Base-by-base conservation (phyloP, 1,139 yeast species). In the Candida neerlandica region DNA sequence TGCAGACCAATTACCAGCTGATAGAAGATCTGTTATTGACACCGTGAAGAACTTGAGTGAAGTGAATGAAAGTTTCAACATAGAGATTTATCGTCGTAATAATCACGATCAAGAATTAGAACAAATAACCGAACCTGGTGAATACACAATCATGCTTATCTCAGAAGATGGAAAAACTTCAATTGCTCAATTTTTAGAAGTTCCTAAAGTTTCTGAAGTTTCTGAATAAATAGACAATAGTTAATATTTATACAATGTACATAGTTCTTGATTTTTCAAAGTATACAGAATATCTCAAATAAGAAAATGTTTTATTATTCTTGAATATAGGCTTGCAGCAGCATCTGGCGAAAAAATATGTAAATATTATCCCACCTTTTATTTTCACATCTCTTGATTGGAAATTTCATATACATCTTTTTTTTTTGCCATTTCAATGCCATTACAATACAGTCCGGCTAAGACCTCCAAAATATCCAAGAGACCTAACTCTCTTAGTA, bases 381-480 rank as follows among this genome's bases (percentile, higher is more conserved):
- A 3, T 21, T 32, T 12, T 26, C 23, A 12, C 30, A 38, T n/a
- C 21, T n/a, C 10, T 23, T 14, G 9, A 14, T 12, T 26, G n/a
- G n/a, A n/a, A n/a, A n/a, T n/a, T n/a, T n/a, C 39, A 29, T 23
- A n/a, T 33, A 18, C 18, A 14, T 14, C 18, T 7, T 29, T 19
- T 19, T 18, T 14, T 14, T 27, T 32, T 32, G 35, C 35, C 35
- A 32, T 32, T 23, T 12, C 10, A 5, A 52, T 52, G 55, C 51
- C 55, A 11, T 51, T 61, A 23, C 64, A 71, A 44, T 75, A 67
- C 50, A 71, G 74, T 48, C 80, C 80, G 1, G 78, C 81, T 3
- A 70, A 62, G 51, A 70, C 79, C 38, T 74, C 80, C 0, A 60
- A 63, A 19, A 66, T 75, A 14, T 51, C 63, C 11, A 51, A 45